These are phyloP conservation scores for Starmerella powellii DNA, from an alignment of 805 yeast genomes.

Conservation along the genomic window DNA sequence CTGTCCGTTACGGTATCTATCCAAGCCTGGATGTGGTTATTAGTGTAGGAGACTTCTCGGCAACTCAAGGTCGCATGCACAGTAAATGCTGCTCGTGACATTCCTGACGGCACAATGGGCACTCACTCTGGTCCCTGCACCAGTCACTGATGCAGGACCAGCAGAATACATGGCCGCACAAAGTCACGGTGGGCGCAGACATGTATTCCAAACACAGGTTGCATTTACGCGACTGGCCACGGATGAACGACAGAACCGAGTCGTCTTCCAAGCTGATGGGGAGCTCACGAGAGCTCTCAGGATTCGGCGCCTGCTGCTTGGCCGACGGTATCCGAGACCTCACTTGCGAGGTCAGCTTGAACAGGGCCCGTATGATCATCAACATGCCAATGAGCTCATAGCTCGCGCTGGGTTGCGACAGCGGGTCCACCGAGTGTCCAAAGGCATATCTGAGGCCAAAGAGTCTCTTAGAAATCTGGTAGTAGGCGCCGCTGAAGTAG, in stretches of 20 bases:
- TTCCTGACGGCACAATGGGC: conserved; percentile 78
- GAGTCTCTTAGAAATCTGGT: conserved; percentile 61
- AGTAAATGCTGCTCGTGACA: conserved; percentile 52
- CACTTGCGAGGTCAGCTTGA: conserved; percentile 1
- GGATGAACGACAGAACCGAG: conserved; percentile 49
- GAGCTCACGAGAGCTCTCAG: background rate
- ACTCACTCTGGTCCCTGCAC: conserved; percentile 77
- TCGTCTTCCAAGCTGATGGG: conserved; percentile 48
- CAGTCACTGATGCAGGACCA: conserved; percentile 86
- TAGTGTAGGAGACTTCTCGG: too few relatives aligned
- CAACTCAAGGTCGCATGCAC: conserved; percentile 33
- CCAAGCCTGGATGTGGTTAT: too few relatives aligned
- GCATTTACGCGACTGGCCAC: conserved; percentile 60
- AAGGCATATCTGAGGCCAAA: conserved; percentile 65
- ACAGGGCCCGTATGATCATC: conserved; percentile 25
- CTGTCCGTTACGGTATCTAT: too few relatives aligned
- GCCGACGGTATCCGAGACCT: background rate
- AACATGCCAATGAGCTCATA: conserved; percentile 59
- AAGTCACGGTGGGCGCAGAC: conserved; percentile 72
- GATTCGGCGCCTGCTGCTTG: conserved; percentile 1
- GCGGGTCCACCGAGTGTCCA: conserved; percentile 28
- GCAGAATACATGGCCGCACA: conserved; percentile 88
- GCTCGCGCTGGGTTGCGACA: conserved; percentile 29
- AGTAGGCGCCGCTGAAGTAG: conserved; percentile 72
- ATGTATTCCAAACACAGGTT: conserved; percentile 72